Conservation (phyloP, 2,329 filamentous ascomycete species). For the Aspergillus bombycis region DNA sequence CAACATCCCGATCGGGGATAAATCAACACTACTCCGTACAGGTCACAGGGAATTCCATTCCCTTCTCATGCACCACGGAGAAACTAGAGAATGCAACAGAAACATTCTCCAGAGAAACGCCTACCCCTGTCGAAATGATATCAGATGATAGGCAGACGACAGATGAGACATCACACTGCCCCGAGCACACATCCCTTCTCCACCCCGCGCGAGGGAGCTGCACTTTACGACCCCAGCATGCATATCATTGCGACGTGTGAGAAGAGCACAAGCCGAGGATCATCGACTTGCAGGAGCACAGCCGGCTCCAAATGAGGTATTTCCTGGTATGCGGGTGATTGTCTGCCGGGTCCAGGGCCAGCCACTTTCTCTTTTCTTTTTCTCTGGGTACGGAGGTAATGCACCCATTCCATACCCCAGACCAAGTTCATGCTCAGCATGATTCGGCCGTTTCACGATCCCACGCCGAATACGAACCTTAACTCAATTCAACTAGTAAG, state of each 20-base stretch:
- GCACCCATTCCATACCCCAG: not conserved
- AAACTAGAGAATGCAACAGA: not conserved
- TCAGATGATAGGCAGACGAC: constrained; percentile 3
- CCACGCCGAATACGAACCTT: not conserved
- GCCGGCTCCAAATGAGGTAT: not conserved
- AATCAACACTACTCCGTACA: not conserved
- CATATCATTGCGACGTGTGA: constrained; percentile 4
- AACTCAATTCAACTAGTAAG: not conserved
- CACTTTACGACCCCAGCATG: not conserved
- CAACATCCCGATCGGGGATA: not conserved
- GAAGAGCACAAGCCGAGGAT: constrained; percentile 1
- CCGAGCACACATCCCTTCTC: not conserved
- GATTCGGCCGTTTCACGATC: constrained; percentile 1
- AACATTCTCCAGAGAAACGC: not conserved
- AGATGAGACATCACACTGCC: constrained; percentile 1
- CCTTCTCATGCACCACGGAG: not conserved
- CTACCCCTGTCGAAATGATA: not conserved
- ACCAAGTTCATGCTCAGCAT: not conserved
- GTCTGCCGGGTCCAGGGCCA: not conserved
- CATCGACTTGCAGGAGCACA: not conserved
- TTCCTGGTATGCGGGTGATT: not conserved
- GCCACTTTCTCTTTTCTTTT: not conserved
- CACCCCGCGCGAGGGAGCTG: constrained; percentile 2
- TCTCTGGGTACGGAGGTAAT: not conserved
- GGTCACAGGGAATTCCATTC: not conserved